Evolutionary conservation across 2,329 filamentous ascomycete genomes (phyloP), one percentile per base, ranked within the genome.

Genomic region (Sarocladiaceae sp.): DNA sequence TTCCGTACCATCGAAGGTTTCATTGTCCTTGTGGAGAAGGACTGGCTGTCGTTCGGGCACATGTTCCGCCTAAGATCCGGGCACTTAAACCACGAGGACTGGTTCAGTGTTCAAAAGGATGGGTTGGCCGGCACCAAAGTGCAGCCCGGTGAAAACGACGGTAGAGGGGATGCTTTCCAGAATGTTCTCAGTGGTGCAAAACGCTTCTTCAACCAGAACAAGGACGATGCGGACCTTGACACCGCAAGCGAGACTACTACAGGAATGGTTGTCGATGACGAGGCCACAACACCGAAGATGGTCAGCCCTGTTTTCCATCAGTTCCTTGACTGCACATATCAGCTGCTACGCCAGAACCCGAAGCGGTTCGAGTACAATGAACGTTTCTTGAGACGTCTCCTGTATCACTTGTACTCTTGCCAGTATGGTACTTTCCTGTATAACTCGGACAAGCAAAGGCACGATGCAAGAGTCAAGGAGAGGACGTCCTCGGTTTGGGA

Each of bases 341-440:
- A 99, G 66, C 77, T 99, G 25, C 72, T 96, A 22, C 79, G 88
- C 55, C 94, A 97, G 65, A 77, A 93, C 61, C 91, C 91, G 1
- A 88, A 83, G 6, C 86, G 92, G 0, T 99, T 99, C 64, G 93
- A 99, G 66, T 99, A 91, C 70, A 97, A 96, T 59, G 94, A 97
- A 66, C 84, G 93, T 4, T 97, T 99, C 67, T 73, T 99, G 6
- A 82, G 90, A 23, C 84, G 94, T 18, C 75, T 99, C 3, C 76
- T 97, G 2, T 99, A 97, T 64, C 94, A 99, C 66, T 79, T 96
- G 1, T 93, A 97, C 65, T 93, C 93, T 1, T 96, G 92, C 59
- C 94, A 99, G 66, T 99, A 97, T 57, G 94, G 94, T 42, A 97
- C 93, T 0, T 99, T 99, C 66, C 77, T 99, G 4, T 96, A 89